Percentiles rank a stretch among this genome's conserved stretches.
Conservation (phyloP, 768 basidiomycete species). For the Kwoniella sp. region DNA sequence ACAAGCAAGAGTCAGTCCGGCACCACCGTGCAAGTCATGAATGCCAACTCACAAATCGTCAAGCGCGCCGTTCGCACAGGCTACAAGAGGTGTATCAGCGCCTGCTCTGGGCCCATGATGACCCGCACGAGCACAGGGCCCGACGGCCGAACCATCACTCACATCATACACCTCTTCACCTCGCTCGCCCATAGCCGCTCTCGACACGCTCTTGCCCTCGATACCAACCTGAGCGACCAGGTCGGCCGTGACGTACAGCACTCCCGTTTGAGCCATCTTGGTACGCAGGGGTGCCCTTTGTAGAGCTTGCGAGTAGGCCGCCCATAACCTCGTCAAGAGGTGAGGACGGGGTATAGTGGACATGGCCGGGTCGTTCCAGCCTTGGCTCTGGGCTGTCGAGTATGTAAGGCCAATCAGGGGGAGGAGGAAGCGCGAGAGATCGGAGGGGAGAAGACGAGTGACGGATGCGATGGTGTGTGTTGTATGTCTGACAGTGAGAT, state of each 20-base stretch:
- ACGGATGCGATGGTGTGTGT: too few species aligned
- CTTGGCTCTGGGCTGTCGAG: neutral
- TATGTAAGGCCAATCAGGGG: neutral
- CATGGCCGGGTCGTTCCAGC: neutral
- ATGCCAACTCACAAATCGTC: conserved; percentile 31
- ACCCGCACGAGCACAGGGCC: neutral
- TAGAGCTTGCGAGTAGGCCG: conserved; percentile 20
- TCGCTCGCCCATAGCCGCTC: conserved; percentile 5
- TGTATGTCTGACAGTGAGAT: too few species aligned
- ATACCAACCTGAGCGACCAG: conserved; percentile 43
- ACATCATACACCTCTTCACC: conserved; percentile 28
- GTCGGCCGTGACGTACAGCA: conserved; percentile 39
- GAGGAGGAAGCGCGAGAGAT: neutral
- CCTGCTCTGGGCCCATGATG: neutral
- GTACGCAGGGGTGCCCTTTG: conserved; percentile 36
- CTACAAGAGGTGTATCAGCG: conserved; percentile 6
- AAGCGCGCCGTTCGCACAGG: conserved; percentile 37
- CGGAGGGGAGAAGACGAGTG: neutral
- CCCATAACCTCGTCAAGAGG: conserved; percentile 25
- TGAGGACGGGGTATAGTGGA: conserved; percentile 3
- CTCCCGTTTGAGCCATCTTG: conserved; percentile 41
- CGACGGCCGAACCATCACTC: neutral
- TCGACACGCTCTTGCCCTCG: conserved; percentile 30
- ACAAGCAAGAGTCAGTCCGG: neutral
- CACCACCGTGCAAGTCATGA: neutral